phyloP scores from a whole-genome alignment of 106 monocot species.

The Triglochin maritima region DNA sequence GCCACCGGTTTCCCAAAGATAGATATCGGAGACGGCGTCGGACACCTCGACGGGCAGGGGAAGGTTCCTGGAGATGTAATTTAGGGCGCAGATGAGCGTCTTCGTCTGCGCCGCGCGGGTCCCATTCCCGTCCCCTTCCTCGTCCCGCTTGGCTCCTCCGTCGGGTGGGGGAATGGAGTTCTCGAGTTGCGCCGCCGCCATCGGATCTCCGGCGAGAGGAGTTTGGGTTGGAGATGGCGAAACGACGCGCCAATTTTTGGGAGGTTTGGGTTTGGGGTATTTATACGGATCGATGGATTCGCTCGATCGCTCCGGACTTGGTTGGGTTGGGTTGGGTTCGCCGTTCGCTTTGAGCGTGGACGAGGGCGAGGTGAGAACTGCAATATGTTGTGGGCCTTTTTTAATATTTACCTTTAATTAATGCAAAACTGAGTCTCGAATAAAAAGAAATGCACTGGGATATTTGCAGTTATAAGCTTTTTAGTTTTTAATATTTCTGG shows the following conservation, averaged over 20 bases:
- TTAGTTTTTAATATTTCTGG: too few species aligned
- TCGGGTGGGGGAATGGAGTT: background rate
- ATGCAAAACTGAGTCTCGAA: too few species aligned
- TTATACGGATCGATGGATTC: background rate
- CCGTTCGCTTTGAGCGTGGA: background rate
- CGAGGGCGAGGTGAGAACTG: too few species aligned
- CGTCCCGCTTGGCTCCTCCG: background rate
- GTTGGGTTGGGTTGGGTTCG: background rate
- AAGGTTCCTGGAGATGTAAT: conserved; percentile 28
- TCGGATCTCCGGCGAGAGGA: background rate
- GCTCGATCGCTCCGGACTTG: too few species aligned
- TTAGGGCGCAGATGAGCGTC: conserved; percentile 33
- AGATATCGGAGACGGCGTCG: conserved; percentile 26
- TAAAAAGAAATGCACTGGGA: too few species aligned
- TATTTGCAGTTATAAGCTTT: too few species aligned
- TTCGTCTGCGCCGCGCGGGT: conserved; percentile 20
- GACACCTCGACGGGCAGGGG: conserved; percentile 29
- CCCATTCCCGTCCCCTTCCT: background rate
- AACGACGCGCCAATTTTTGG: conserved; percentile 3
- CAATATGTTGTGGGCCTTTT: too few species aligned
- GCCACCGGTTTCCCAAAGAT: background rate
- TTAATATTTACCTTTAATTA: too few species aligned
- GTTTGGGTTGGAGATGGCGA: background rate
- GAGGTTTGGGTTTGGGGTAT: background rate
- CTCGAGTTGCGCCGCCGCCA: conserved; percentile 16